phyloP scores from a whole-genome alignment of 345 rosid species.

The Limnanthes douglasii region DNA sequence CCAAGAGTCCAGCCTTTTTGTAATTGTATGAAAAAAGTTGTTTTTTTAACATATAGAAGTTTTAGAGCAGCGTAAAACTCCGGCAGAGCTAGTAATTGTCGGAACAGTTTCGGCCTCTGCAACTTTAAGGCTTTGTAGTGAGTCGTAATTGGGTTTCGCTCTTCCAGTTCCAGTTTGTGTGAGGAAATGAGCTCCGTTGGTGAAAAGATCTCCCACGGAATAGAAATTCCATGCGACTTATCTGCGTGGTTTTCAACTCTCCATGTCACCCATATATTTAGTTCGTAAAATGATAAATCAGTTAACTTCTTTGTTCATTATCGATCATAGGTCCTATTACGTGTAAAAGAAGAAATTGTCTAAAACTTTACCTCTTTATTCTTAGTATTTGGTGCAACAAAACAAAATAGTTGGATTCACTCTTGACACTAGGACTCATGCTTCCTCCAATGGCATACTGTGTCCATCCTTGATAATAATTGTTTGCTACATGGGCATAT shows the following conservation, averaged over 20 bases:
- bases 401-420: conserved; percentile 62
- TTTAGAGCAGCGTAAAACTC: conserved; percentile 29
- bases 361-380: conserved; percentile 29
- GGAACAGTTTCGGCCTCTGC: conserved; percentile 23
- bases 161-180: conserved; percentile 22
- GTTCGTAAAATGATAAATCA: too few species aligned
- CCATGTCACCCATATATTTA: conserved; percentile 61
- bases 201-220: conserved; percentile 34
- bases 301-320: too few species aligned
- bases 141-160: conserved; percentile 30
- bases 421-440: conserved; percentile 58
- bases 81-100: conserved; percentile 33
- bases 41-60: conserved; percentile 15
- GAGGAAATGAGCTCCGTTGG: conserved; percentile 46
- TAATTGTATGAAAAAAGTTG: too few species aligned
- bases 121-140: conserved; percentile 26
- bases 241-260: conserved; percentile 16
- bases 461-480: conserved; percentile 65
- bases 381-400: conserved; percentile 29
- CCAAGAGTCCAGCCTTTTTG: too few species aligned
- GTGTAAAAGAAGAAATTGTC: not conserved
- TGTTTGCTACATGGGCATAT: conserved; percentile 61
- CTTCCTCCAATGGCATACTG: conserved; percentile 86
- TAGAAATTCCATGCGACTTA: conserved; percentile 39
- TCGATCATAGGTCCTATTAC: conserved; percentile 4